These are phyloP conservation scores for Lolium multiflorum DNA, from an alignment of 176 grass and related monocot genomes.

Conservation along the genomic window DNA sequence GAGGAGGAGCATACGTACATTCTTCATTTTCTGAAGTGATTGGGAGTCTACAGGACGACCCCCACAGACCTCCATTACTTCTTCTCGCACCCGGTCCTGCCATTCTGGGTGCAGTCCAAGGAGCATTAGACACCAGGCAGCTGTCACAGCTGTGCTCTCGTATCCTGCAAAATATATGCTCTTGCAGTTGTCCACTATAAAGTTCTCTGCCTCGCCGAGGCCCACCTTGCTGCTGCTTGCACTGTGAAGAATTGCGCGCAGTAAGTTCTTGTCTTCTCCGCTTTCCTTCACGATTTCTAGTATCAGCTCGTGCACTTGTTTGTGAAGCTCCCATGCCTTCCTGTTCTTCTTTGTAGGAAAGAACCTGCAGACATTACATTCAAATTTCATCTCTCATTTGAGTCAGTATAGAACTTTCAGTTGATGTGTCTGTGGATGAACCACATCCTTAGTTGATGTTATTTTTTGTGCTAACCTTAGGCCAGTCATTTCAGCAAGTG, in stretches of 20 bases:
- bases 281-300: slow-evolving; percentile 71
- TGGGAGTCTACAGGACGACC: slow-evolving; percentile 47
- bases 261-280: slow-evolving; percentile 70
- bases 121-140: slow-evolving; percentile 92
- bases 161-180: slow-evolving; percentile 98
- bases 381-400: neutral
- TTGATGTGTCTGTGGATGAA: neutral
- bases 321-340: slow-evolving; percentile 77
- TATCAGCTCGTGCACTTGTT: slow-evolving; percentile 72
- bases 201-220: slow-evolving; percentile 58
- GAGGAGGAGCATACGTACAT: slow-evolving; percentile 43
- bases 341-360: slow-evolving; percentile 70
- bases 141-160: slow-evolving; percentile 86
- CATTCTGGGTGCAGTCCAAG: slow-evolving; percentile 88
- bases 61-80: slow-evolving; percentile 59
- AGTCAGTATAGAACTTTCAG: neutral
- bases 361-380: slow-evolving; percentile 48
- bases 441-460: neutral
- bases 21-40: slow-evolving; percentile 94
- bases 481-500: slow-evolving; percentile 84
- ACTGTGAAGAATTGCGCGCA: slow-evolving; percentile 71
- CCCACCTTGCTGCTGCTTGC: slow-evolving; percentile 57
- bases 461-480: slow-evolving; percentile 57
- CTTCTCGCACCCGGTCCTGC: slow-evolving; percentile 71
- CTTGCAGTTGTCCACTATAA: slow-evolving; percentile 98